These are phyloP conservation scores for Flaveria robusta DNA, from an alignment of 129 eudicot genomes.

Conservation along the genomic window DNA sequence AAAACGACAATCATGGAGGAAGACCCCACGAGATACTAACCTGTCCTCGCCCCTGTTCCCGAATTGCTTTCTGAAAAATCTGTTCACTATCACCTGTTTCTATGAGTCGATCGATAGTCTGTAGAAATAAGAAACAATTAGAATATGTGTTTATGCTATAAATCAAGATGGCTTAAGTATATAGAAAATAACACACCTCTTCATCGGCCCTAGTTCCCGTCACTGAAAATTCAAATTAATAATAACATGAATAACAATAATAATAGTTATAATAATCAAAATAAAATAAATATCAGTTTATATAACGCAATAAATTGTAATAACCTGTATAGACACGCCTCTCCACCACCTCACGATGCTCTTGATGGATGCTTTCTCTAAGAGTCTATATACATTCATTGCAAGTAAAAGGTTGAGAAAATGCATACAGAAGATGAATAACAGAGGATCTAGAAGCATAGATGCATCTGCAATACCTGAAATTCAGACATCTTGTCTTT, in stretches of 20 bases:
- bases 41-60: constrained; percentile 99
- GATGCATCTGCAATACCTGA: constrained; percentile 54
- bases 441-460: background rate
- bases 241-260: background rate
- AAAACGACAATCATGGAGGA: background rate
- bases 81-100: constrained; percentile 99
- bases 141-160: constrained; percentile 2
- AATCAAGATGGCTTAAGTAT: background rate
- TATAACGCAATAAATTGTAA: background rate
- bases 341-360: constrained; percentile 97
- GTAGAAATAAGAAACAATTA: constrained; percentile 20
- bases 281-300: background rate
- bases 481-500: constrained; percentile 92
- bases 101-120: constrained; percentile 92
- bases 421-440: constrained; percentile 20
- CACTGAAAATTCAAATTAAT: constrained; percentile 46
- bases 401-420: background rate
- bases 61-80: constrained; percentile 94
- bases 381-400: constrained; percentile 50
- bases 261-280: background rate
- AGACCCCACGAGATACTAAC: constrained; percentile 32
- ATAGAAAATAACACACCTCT: constrained; percentile 61
- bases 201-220: constrained; percentile 90
- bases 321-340: constrained; percentile 97
- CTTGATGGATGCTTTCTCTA: constrained; percentile 89